Evolutionary conservation across 2,329 filamentous ascomycete species (phyloP).

Genomic region (Helminthosporium solani): DNA sequence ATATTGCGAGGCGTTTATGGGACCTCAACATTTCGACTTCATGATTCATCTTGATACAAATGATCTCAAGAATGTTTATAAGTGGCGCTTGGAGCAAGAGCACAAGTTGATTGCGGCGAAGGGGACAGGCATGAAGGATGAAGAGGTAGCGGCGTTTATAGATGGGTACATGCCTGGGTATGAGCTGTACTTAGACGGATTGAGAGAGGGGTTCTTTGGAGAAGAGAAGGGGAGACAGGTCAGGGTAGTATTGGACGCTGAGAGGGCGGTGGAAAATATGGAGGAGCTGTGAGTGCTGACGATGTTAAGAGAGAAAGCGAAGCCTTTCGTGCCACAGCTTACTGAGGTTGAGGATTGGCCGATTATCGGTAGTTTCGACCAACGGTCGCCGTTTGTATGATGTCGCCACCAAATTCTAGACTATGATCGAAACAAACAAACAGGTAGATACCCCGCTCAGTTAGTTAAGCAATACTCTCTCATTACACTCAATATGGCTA

Average conservation of each 20-base stretch:
- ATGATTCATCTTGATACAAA: constrained; percentile 72
- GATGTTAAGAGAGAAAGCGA: neutral
- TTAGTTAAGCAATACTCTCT: too few relatives aligned
- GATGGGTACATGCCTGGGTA: constrained; percentile 61
- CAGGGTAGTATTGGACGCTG: constrained; percentile 51
- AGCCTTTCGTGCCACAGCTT: too few relatives aligned
- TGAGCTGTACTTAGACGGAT: constrained; percentile 54
- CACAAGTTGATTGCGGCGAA: constrained; percentile 63
- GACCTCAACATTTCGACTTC: constrained; percentile 52
- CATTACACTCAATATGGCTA: too few relatives aligned
- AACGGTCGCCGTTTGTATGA: too few relatives aligned
- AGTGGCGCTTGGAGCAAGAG: constrained; percentile 83
- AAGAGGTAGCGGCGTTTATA: constrained; percentile 75
- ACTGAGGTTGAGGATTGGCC: too few relatives aligned
- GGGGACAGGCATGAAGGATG: constrained; percentile 78
- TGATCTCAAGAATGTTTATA: constrained; percentile 73
- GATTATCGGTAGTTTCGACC: too few relatives aligned
- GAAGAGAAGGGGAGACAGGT: constrained; percentile 50
- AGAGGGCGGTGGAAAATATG: constrained; percentile 47
- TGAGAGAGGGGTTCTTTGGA: constrained; percentile 53
- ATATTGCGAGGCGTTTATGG: constrained; percentile 53
- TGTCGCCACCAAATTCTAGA: too few relatives aligned
- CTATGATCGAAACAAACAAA: too few relatives aligned
- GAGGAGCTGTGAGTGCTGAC: constrained; percentile 22
- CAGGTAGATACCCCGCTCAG: too few relatives aligned